phyloP scores from a whole-genome alignment of 768 basidiomycete species.

The Hypholoma sublateritium region DNA sequence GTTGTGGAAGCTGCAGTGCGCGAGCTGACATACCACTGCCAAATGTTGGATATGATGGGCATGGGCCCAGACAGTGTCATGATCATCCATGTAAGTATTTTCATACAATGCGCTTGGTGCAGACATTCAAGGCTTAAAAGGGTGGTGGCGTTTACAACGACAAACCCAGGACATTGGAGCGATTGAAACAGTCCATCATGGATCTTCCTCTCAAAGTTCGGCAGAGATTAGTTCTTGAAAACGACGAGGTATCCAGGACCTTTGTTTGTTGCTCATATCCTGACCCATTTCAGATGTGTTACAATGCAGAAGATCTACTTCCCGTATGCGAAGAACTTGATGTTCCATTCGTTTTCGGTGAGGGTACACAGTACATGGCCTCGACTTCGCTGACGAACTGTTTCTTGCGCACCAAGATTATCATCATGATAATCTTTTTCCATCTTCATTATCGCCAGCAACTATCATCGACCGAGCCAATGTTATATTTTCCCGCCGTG shows the following conservation, averaged over 20 bases:
- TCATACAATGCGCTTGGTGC: not conserved
- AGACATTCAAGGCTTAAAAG: conserved; percentile 25
- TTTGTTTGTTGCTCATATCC: not conserved
- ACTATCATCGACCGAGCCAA: conserved; percentile 76
- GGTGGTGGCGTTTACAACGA: conserved; percentile 85
- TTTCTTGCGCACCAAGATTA: conserved; percentile 47
- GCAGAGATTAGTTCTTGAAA: conserved; percentile 83
- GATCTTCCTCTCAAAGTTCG: conserved; percentile 64
- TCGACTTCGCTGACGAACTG: not conserved
- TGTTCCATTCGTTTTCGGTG: conserved; percentile 68
- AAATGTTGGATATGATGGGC: conserved; percentile 86
- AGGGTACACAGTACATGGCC: conserved; percentile 1
- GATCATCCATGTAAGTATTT: conserved; percentile 68
- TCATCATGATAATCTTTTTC: conserved; percentile 78
- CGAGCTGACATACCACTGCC: conserved; percentile 84
- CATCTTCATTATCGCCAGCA: conserved; percentile 56
- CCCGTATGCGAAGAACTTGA: conserved; percentile 82
- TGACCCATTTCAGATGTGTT: conserved; percentile 55
- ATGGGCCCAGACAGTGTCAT: conserved; percentile 83
- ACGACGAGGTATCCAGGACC: conserved; percentile 68
- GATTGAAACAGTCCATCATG: conserved; percentile 71
- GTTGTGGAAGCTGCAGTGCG: conserved; percentile 78
- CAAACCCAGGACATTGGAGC: conserved; percentile 65
- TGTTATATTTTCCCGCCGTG: conserved; percentile 69
- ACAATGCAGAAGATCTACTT: conserved; percentile 86